These are phyloP conservation scores for Alternaria consortialis DNA, from an alignment of 2,329 filamentous ascomycete genomes.

Conservation along the genomic window DNA sequence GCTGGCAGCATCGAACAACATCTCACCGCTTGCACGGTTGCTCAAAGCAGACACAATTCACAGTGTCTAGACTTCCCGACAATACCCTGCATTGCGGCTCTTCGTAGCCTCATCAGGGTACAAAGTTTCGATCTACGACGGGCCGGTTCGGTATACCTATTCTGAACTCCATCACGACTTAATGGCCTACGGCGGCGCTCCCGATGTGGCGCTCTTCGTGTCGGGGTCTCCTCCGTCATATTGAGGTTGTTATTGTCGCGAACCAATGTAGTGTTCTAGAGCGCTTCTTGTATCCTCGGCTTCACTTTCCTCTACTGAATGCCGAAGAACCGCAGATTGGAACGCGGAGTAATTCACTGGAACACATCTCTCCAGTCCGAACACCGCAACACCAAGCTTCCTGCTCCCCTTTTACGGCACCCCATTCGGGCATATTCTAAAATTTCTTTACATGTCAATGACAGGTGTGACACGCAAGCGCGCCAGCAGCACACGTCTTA, in stretches of 20 bases:
- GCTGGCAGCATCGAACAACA: conserved; percentile 16
- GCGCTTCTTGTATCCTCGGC: conserved; percentile 3
- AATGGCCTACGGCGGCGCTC: conserved; percentile 3
- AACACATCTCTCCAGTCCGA: background rate
- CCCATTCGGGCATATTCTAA: background rate
- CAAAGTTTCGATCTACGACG: conserved; percentile 6
- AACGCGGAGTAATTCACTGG: background rate
- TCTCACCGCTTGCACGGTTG: conserved; percentile 21
- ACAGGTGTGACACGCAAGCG: conserved; percentile 5
- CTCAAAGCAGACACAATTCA: background rate
- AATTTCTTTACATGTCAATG: conserved; percentile 1
- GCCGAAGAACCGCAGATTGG: background rate
- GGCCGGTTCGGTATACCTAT: conserved; percentile 11
- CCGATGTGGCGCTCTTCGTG: conserved; percentile 8
- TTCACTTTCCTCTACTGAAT: background rate
- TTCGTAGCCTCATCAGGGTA: conserved; percentile 9
- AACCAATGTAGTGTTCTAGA: conserved; percentile 7
- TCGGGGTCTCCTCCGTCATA: conserved; percentile 1
- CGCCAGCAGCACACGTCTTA: conserved; percentile 2
- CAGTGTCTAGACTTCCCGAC: conserved; percentile 5
- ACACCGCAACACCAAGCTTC: background rate
- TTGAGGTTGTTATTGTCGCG: background rate
- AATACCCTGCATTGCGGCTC: conserved; percentile 23
- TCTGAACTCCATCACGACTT: conserved; percentile 1
- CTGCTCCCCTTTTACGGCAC: background rate